phyloP scores from a whole-genome alignment of 2,329 filamentous ascomycete genomes.

The Penicillium sp. region DNA sequence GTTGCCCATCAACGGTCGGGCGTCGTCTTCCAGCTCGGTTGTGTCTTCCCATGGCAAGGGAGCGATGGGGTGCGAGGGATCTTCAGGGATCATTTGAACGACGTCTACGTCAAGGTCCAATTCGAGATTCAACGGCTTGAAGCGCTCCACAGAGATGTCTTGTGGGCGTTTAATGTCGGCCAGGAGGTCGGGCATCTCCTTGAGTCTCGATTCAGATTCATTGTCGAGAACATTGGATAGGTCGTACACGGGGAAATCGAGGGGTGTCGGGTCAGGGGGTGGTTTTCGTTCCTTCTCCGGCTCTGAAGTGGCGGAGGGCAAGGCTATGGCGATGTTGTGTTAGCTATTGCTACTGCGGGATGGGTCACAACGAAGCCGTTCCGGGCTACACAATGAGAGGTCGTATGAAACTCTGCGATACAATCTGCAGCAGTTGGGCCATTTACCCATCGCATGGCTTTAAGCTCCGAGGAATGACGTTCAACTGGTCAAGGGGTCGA shows the following conservation, averaged over 20 bases:
- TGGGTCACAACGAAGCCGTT: not conserved
- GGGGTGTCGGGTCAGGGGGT: conserved; percentile 50
- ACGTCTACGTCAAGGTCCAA: conserved; percentile 39
- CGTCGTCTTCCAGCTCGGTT: conserved; percentile 24
- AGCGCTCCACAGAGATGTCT: conserved; percentile 41
- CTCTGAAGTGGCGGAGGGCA: conserved; percentile 34
- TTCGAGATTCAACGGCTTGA: conserved; percentile 44
- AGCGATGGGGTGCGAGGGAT: conserved; percentile 36
- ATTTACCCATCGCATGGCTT: not conserved
- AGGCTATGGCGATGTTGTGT: conserved; percentile 23
- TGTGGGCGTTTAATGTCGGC: conserved; percentile 44
- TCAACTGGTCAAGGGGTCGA: not conserved
- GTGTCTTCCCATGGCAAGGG: conserved; percentile 39
- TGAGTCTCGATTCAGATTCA: conserved; percentile 38
- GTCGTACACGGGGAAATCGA: conserved; percentile 53
- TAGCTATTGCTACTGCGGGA: conserved; percentile 3
- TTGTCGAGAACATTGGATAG: conserved; percentile 37
- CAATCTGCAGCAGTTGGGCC: not conserved
- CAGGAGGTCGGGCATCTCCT: conserved; percentile 44
- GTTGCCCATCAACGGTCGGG: conserved; percentile 45
- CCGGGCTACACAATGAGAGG: not conserved
- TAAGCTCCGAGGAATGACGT: not conserved
- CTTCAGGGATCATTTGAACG: conserved; percentile 37
- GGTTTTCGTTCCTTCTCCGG: conserved; percentile 48
- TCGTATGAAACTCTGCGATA: not conserved